Conservation (phyloP, 495 filamentous ascomycete genomes). For the Neurospora sp. region DNA sequence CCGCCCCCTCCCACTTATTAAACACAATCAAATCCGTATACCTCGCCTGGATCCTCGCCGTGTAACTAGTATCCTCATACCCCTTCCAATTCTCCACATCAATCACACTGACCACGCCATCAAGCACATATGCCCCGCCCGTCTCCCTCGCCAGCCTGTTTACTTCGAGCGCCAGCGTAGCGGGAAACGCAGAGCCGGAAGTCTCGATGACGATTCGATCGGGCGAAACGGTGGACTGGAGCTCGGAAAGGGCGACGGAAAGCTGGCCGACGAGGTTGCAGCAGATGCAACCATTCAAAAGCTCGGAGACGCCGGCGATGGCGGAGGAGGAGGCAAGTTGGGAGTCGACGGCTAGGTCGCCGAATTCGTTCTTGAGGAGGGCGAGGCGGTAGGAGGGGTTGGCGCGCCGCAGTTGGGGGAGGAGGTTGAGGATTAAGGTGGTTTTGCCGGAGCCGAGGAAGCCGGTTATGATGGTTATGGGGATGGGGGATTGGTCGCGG, state of each 20-base stretch:
- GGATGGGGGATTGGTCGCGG: slow-evolving; percentile 52
- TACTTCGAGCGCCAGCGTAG: slow-evolving; percentile 85
- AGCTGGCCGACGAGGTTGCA: slow-evolving; percentile 95
- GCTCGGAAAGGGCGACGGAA: slow-evolving; percentile 62
- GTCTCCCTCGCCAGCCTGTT: slow-evolving; percentile 64
- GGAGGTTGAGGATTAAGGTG: slow-evolving; percentile 78
- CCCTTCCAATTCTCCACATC: slow-evolving; percentile 97
- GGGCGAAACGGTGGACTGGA: slow-evolving; percentile 48
- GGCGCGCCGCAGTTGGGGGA: slow-evolving; percentile 66
- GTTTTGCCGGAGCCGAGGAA: slow-evolving; percentile 94
- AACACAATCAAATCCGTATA: slow-evolving; percentile 92
- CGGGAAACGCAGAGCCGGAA: slow-evolving; percentile 75
- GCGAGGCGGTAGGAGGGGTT: slow-evolving; percentile 69
- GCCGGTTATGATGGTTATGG: slow-evolving; percentile 89
- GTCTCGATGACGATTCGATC: slow-evolving; percentile 94
- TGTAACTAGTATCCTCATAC: slow-evolving; percentile 85
- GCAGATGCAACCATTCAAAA: slow-evolving; percentile 96
- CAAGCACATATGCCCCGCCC: slow-evolving; percentile 58
- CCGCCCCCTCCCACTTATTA: slow-evolving; percentile 84
- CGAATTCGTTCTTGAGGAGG: slow-evolving; percentile 97
- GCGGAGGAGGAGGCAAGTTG: slow-evolving; percentile 72
- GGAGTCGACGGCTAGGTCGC: slow-evolving; percentile 86
- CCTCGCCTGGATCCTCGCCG: slow-evolving; percentile 71
- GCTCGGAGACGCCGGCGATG: slow-evolving; percentile 81
- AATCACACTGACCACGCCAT: slow-evolving; percentile 86